These are phyloP conservation scores for Pythium rishiriense DNA, from an alignment of 352 stramenopile species.

Conservation along the genomic window DNA sequence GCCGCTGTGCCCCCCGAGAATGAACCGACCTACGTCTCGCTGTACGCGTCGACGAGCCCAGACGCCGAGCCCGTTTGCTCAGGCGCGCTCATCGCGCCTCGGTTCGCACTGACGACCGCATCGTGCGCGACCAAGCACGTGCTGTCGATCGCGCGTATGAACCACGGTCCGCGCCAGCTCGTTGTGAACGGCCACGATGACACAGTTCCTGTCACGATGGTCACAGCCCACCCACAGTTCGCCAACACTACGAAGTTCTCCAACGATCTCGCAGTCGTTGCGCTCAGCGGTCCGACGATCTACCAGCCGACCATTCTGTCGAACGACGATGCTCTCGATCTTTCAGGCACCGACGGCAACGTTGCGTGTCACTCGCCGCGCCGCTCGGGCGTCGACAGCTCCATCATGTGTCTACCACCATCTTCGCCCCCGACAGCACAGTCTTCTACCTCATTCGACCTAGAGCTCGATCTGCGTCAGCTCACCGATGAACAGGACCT, in stretches of 20 bases:
- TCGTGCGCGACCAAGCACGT: constrained; percentile 26
- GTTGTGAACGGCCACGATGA: constrained; percentile 12
- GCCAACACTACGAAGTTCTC: constrained; percentile 21
- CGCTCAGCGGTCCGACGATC: constrained; percentile 22
- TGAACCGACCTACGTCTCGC: constrained; percentile 19
- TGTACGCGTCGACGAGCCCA: constrained; percentile 3
- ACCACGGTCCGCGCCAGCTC: constrained; percentile 5
- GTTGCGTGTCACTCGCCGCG: constrained; percentile 6
- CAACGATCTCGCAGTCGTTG: constrained; percentile 26
- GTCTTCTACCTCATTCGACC: neutral
- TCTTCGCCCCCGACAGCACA: too few relatives aligned
- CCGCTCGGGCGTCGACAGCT: constrained; percentile 15
- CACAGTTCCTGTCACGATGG: constrained; percentile 1
- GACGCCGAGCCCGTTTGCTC: constrained; percentile 13
- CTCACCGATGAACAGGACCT: constrained; percentile 1
- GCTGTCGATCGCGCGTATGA: constrained; percentile 10
- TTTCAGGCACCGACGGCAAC: neutral
- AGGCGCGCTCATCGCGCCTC: constrained; percentile 29
- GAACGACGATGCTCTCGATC: constrained; percentile 20
- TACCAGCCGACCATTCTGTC: constrained; percentile 28
- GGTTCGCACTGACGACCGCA: constrained; percentile 21
- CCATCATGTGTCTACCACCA: constrained; percentile 21
- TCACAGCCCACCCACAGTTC: constrained; percentile 23
- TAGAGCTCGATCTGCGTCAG: neutral
- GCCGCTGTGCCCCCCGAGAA: neutral